phyloP scores from a whole-genome alignment of 805 yeast species.

The Maudiozyma pseudohumilis region DNA sequence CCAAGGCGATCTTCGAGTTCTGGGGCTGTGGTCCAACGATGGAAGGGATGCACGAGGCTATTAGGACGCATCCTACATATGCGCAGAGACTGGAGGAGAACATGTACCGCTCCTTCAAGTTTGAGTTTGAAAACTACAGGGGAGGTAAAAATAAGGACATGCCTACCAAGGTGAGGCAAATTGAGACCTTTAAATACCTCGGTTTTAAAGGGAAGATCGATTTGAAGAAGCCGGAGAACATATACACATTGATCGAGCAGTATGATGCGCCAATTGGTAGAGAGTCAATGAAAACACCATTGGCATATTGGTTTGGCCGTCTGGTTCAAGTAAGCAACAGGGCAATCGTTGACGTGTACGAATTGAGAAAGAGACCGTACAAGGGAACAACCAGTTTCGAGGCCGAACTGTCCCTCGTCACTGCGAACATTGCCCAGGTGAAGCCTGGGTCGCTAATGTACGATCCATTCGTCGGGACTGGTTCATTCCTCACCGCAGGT shows the following conservation, averaged over 20 bases:
- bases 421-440: slow-evolving; percentile 80
- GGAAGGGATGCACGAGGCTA: slow-evolving; percentile 46
- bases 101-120: slow-evolving; percentile 53
- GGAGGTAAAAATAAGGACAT: slow-evolving; percentile 42
- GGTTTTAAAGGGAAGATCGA: slow-evolving; percentile 67
- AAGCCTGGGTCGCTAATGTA: slow-evolving; percentile 56
- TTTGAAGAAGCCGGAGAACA: slow-evolving; percentile 66
- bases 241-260: slow-evolving; percentile 66
- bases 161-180: slow-evolving; percentile 41
- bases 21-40: slow-evolving; percentile 64
- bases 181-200: slow-evolving; percentile 63
- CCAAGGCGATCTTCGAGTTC: slow-evolving; percentile 65
- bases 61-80: slow-evolving; percentile 24
- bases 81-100: slow-evolving; percentile 23
- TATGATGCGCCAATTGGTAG: slow-evolving; percentile 42
- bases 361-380: slow-evolving; percentile 70
- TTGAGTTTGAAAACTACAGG: slow-evolving; percentile 69
- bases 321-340: slow-evolving; percentile 55
- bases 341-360: slow-evolving; percentile 62
- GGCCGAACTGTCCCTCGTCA: slow-evolving; percentile 79
- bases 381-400: slow-evolving; percentile 97
- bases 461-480: slow-evolving; percentile 97
- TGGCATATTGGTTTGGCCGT: slow-evolving; percentile 64
- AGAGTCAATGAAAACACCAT: slow-evolving; percentile 40
- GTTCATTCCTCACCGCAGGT: slow-evolving; percentile 84